phyloP scores from a whole-genome alignment of 345 rosid species.

The Lepidium didymum region DNA sequence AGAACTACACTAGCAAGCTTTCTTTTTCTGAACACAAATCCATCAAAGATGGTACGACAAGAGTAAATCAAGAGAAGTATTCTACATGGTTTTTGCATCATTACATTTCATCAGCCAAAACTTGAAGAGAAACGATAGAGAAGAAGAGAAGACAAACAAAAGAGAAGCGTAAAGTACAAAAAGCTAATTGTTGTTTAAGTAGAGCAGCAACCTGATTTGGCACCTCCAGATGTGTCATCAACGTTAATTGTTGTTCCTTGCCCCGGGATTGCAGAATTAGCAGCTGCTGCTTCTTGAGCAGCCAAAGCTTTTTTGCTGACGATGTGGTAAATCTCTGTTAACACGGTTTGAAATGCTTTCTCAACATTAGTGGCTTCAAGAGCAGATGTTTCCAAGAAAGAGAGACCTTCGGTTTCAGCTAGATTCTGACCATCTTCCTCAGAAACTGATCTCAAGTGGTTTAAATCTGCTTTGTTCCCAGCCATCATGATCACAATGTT shows the following conservation, averaged over 20 bases:
- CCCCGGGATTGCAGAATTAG: conserved; percentile 34
- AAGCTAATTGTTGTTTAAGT: conserved; percentile 12
- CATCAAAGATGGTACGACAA: conserved; percentile 4
- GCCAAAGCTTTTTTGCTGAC: conserved; percentile 69
- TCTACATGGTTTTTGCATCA: conserved; percentile 18
- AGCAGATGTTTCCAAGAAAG: conserved; percentile 69
- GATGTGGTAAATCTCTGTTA: conserved; percentile 56
- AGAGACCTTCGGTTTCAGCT: conserved; percentile 63
- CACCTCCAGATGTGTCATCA: conserved; percentile 39
- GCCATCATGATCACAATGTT: conserved; percentile 77
- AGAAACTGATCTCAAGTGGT: conserved; percentile 56
- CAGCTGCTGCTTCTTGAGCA: conserved; percentile 51
- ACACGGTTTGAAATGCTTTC: conserved; percentile 59
- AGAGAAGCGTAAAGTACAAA: not conserved
- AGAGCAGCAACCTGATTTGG: conserved; percentile 53
- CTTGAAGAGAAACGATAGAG: not conserved
- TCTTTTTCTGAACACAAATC: not conserved
- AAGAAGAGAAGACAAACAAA: not conserved
- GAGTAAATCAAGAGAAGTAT: conserved; percentile 18
- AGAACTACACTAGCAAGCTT: not conserved
- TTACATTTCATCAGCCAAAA: conserved; percentile 26
- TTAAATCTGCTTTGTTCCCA: conserved; percentile 61
- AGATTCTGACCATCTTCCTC: conserved; percentile 47
- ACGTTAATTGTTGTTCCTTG: conserved; percentile 68
- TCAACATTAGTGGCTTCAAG: conserved; percentile 61